phyloP scores from a whole-genome alignment of 371 early-diverging fungal genomes.

The Haplosporangium sp. region DNA sequence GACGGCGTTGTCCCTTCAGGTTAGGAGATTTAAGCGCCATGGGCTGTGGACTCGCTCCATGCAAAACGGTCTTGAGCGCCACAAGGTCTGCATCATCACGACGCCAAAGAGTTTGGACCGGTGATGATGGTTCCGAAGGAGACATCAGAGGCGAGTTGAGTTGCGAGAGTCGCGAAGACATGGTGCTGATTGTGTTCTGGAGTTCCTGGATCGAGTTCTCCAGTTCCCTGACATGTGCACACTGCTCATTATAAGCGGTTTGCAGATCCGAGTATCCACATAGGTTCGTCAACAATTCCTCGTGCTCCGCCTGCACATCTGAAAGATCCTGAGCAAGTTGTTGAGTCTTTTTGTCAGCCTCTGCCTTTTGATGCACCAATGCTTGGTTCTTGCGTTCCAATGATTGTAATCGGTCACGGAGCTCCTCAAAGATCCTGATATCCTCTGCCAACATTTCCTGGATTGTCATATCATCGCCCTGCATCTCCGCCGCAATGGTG shows the following conservation, averaged over 20 bases:
- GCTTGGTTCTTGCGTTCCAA: conserved; percentile 40
- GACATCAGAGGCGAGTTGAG: conserved; percentile 44
- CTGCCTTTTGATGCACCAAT: conserved; percentile 33
- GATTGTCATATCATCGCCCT: conserved; percentile 57
- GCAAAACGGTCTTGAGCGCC: conserved; percentile 46
- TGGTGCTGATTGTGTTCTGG: conserved; percentile 36
- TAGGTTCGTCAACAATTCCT: conserved; percentile 28
- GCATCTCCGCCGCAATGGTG: conserved; percentile 55
- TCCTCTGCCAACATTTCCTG: conserved; percentile 52
- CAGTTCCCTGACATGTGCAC: conserved; percentile 36
- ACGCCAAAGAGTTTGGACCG: conserved; percentile 37
- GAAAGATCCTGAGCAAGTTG: conserved; percentile 32
- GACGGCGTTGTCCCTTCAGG: conserved; percentile 27
- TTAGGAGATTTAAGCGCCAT: conserved; percentile 41
- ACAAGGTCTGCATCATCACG: conserved; percentile 40
- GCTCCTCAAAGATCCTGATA: conserved; percentile 51
- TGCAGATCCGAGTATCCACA: conserved; percentile 29
- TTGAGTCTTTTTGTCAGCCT: conserved; percentile 39
- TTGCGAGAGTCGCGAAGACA: conserved; percentile 44
- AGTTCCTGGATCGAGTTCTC: conserved; percentile 36
- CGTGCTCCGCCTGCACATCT: conserved; percentile 31
- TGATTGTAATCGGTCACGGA: conserved; percentile 43
- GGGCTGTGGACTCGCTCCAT: conserved; percentile 29
- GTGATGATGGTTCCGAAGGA: conserved; percentile 37
- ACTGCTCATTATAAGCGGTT: conserved; percentile 27